Evolutionary conservation across 225 moss, liverwort and hornwort species (phyloP).

Genomic region (Pseudisothecium myosuroides): DNA sequence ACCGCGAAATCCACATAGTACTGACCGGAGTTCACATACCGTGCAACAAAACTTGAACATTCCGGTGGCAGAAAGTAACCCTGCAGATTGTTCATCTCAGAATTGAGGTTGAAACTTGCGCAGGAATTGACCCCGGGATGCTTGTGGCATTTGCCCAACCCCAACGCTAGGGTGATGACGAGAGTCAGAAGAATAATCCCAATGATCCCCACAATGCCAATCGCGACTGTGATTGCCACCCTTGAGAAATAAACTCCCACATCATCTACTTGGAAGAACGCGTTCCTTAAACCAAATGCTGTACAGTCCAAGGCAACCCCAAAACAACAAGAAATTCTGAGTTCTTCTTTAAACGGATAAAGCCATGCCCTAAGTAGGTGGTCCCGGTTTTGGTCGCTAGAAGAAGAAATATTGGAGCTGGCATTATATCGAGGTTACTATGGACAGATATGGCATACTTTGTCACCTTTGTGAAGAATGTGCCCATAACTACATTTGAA

Average conservation of each 20-base stretch:
- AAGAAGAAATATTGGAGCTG: background rate
- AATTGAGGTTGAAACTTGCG: conserved; percentile 56
- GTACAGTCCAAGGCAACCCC: background rate
- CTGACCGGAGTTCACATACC: conserved; percentile 47
- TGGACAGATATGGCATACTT: background rate
- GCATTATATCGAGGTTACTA: background rate
- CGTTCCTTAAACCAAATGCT: conserved; percentile 38
- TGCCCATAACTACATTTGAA: background rate
- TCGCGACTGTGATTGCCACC: conserved; percentile 35
- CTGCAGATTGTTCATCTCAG: conserved; percentile 72
- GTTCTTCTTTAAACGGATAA: background rate
- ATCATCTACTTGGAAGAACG: conserved; percentile 69
- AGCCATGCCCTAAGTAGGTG: background rate
- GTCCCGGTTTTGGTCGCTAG: background rate
- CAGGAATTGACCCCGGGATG: conserved; percentile 14
- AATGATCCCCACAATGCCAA: conserved; percentile 35
- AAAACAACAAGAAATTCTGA: background rate
- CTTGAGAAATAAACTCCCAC: conserved; percentile 63
- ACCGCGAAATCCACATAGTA: conserved; percentile 55
- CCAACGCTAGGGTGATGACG: conserved; percentile 50
- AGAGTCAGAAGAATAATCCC: conserved; percentile 63
- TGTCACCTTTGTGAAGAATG: background rate
- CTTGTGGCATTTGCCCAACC: conserved; percentile 47
- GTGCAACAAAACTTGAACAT: conserved; percentile 25
- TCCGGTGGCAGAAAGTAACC: conserved; percentile 40